Base-by-base conservation (phyloP, 768 basidiomycete species). In the Suillus cothurnatus region DNA sequence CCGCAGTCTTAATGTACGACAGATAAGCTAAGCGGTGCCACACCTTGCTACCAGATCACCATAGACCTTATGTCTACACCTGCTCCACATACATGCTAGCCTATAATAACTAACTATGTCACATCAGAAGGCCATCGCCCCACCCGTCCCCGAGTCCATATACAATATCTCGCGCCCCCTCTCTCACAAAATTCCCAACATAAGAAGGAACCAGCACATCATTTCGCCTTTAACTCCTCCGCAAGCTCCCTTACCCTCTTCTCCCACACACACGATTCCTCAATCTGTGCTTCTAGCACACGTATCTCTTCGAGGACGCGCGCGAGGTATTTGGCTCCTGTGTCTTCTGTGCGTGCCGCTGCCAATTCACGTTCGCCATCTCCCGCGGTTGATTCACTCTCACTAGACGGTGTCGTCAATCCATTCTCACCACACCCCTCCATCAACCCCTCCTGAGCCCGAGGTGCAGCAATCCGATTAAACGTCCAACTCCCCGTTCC, bases 401-500 rank as follows among this genome's bases (percentile, higher is more conserved):
- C 19, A 17, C 52, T 31, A 17, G 7, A 28, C 26, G 50, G 50
- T 50, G 28, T 31, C 28, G 9, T 9, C 17, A 31, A 4, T 28
- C 52, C 19, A 9, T 4, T 53, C 28, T 53, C 52, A 31, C 28
- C 19, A 31, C 28, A 5, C 28, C 28, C 26, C 6, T 49, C 47
- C 47, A 6, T 26, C 23, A 15, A 49, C 61, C 64, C 34, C 31
- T 38, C 41, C n/a, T 8, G 61, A 11, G 7, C 63, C 23, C 19
- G 72, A 36, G 38, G 38, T 14, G 3, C 50, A 61, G 66, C 89
- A 41, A 95, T 85, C 9, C 85, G 84, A 4, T 85, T 81, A 5
- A 93, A 82, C 36, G 86, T 87, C 92, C 93, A 95, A 62, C 81
- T 76, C 1, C 89, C 89, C 0, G 87, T 82, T 1, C 84, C 85